Evolutionary conservation across 202 grass and related monocot species (phyloP), one percentile per base, ranked within the genome.

Genomic region (Schoenoplectus triqueter): DNA sequence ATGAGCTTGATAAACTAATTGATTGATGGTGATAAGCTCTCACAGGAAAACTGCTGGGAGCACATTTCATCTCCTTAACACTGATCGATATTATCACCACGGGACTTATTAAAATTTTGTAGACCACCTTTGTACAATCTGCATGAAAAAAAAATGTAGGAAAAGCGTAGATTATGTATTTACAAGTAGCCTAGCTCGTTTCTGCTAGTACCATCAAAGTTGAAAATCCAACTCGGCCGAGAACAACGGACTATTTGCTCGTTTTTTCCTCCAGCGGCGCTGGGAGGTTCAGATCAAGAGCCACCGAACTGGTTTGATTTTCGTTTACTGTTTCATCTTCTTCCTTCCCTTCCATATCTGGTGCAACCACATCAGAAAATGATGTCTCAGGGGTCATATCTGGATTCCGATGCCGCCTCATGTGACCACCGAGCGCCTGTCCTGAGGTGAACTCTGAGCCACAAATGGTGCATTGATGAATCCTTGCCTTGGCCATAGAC

Each of bases 391-490:
- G 14, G 3, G 22, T 22, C 74, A 78, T 41, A 14, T 13, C 31
- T 42, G 74, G 74, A 60, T 78, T 78, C 44, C 55, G 54, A 5
- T 78, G 75, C 22, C 75, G 75, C 39, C 75, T 78, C 75, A 78
- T 78, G 22, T 78, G 75, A 2, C 75, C 75, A 61, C 75, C 75
- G 1, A 78, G 75, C 1, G 75, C 75, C 6, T 78, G 75, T 59
- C 75, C 75, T 9, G 75, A 78, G 11, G 55, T 5, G 55, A 78
- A 78, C 7, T 10, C 13, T 0, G 6, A 61, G 22, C 55, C 55
- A 61, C 75, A 78, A 17, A 78, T 78, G 14, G 14, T 78, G 22
- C 75, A 78, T 78, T 78, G 75, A 78, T 78, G 75, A 61, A 10
- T 2, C 44, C 75, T 78, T 61, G 75, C 3, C 52, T 78, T 78